Conservation (phyloP, 345 rosid genomes). For the Ceriops zippeliana region DNA sequence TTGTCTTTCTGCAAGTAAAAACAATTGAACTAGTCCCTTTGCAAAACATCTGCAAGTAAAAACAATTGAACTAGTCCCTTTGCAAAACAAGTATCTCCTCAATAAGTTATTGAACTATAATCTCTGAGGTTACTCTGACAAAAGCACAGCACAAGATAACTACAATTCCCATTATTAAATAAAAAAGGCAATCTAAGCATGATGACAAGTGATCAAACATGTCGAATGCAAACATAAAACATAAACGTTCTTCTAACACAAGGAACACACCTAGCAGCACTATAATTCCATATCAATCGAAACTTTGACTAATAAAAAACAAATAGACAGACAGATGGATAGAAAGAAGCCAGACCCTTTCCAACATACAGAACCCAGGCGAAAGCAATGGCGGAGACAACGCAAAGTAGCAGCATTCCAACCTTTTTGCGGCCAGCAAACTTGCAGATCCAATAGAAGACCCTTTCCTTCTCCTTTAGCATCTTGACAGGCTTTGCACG, state of each 20-base stretch:
- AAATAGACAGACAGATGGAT: background rate
- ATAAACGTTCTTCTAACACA: too few species aligned
- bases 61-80: background rate
- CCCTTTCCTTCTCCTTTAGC: conserved; percentile 76
- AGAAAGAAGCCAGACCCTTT: conserved; percentile 56
- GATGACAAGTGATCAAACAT: background rate
- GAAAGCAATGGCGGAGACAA: conserved; percentile 79
- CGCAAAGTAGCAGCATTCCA: conserved; percentile 84
- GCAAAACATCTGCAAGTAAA: background rate
- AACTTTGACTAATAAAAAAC: background rate
- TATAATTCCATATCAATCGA: background rate
- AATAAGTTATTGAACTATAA: background rate
- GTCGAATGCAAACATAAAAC: too few species aligned
- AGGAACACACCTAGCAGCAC: background rate
- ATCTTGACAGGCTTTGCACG: conserved; percentile 69
- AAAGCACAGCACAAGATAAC: background rate
- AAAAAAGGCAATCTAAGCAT: background rate
- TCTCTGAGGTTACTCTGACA: background rate
- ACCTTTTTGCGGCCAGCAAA: conserved; percentile 89
- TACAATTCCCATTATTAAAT: background rate
- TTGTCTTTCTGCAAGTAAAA: background rate
- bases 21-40: background rate
- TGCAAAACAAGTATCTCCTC: background rate
- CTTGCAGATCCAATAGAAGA: conserved; percentile 83
- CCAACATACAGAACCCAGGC: conserved; percentile 77